Conservation (phyloP, 2,329 filamentous ascomycete genomes). For the Fusarium sarcochroum region DNA sequence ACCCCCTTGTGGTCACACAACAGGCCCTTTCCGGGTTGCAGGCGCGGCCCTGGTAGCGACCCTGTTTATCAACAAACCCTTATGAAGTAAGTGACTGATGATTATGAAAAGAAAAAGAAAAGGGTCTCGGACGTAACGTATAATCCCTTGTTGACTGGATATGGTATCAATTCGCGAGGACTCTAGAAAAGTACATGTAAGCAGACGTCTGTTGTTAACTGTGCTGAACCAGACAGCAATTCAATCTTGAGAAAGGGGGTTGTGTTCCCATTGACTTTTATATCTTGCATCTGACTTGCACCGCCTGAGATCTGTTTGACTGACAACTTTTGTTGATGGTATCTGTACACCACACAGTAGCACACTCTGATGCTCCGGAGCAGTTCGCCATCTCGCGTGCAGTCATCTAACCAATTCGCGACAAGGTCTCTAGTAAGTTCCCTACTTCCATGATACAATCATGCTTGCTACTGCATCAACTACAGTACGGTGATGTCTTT, state of each 20-base stretch:
- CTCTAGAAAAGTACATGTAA: conserved; percentile 5
- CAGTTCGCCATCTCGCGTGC: conserved; percentile 30
- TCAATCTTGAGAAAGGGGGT: conserved; percentile 23
- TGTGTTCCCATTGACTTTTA: conserved; percentile 43
- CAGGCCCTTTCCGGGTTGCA: conserved; percentile 32
- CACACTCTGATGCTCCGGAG: conserved; percentile 16
- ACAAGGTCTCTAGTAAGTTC: conserved; percentile 19
- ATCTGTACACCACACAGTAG: conserved; percentile 15
- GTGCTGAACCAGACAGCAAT: background rate
- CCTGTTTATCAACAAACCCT: conserved; percentile 39
- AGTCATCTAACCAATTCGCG: conserved; percentile 26
- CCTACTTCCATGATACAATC: conserved; percentile 18
- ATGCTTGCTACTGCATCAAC: conserved; percentile 2
- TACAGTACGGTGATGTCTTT: conserved; percentile 30
- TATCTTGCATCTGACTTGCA: conserved; percentile 48
- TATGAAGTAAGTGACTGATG: conserved; percentile 4
- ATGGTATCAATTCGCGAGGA: conserved; percentile 37
- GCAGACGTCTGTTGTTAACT: conserved; percentile 5
- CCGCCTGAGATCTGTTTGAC: conserved; percentile 46
- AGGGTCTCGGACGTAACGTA: conserved; percentile 9
- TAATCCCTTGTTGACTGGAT: conserved; percentile 12
- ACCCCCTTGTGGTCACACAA: conserved; percentile 36
- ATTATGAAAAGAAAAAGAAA: conserved; percentile 2
- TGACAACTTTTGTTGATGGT: conserved; percentile 25
- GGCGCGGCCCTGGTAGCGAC: conserved; percentile 35